These are phyloP conservation scores for Nyctanthes arbortristis DNA, from an alignment of 257 asterid species.

Conservation along the genomic window DNA sequence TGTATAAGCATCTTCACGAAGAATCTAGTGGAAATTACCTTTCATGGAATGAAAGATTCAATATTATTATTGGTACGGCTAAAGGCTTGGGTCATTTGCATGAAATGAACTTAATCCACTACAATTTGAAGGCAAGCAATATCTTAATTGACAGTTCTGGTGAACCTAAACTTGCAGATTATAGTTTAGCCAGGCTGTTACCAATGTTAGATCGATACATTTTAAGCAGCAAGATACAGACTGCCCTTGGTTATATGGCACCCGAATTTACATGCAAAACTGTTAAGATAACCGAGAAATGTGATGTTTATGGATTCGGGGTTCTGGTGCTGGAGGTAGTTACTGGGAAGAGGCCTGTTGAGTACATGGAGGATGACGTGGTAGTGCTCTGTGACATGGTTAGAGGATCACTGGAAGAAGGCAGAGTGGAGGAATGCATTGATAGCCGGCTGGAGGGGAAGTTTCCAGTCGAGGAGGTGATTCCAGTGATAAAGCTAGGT, in stretches of 20 bases:
- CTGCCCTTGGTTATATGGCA: slow-evolving; percentile 94
- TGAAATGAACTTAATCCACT: slow-evolving; percentile 70
- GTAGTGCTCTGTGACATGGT: slow-evolving; percentile 92
- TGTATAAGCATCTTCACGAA: slow-evolving; percentile 78
- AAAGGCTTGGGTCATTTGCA: slow-evolving; percentile 77
- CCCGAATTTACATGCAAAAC: slow-evolving; percentile 89
- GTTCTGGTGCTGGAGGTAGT: slow-evolving; percentile 71
- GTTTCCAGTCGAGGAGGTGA: slow-evolving; percentile 76
- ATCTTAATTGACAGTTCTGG: slow-evolving; percentile 62
- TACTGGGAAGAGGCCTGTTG: slow-evolving; percentile 84
- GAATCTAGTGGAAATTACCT: slow-evolving; percentile 46
- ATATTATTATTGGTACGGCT: slow-evolving; percentile 69
- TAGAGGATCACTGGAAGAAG: slow-evolving; percentile 80
- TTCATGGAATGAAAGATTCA: slow-evolving; percentile 81
- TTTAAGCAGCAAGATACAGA: slow-evolving; percentile 85
- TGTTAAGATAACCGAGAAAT: slow-evolving; percentile 79
- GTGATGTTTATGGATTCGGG: slow-evolving; percentile 95
- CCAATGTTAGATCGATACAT: slow-evolving; percentile 80
- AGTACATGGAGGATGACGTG: slow-evolving; percentile 93
- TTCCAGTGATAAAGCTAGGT: slow-evolving; percentile 81
- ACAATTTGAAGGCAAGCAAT: slow-evolving; percentile 83
- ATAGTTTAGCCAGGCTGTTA: slow-evolving; percentile 70
- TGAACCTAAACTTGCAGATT: slow-evolving; percentile 79
- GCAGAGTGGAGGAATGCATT: slow-evolving; percentile 70
- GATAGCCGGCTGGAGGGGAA: slow-evolving; percentile 69